Conservation (phyloP, 1,284 basidiomycete species). For the Rhodotorula sp. region DNA sequence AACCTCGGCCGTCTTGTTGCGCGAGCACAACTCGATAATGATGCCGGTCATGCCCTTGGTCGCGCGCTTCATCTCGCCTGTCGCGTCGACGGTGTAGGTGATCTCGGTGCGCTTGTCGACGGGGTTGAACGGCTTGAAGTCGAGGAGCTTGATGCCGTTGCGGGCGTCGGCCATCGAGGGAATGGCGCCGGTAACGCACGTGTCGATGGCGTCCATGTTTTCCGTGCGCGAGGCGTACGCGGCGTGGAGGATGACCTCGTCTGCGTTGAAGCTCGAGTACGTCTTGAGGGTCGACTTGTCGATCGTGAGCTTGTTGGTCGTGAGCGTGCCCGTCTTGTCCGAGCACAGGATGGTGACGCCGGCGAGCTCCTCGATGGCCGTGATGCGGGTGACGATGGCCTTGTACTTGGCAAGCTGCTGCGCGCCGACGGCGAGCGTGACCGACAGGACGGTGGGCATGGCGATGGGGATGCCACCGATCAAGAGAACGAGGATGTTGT, state of each 20-base stretch:
- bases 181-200: constrained; percentile 74
- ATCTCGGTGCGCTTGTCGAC: constrained; percentile 99
- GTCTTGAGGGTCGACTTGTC: constrained; percentile 89
- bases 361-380: constrained; percentile 93
- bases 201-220: constrained; percentile 97
- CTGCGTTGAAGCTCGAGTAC: constrained; percentile 81
- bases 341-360: constrained; percentile 97
- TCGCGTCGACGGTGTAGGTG: constrained; percentile 89
- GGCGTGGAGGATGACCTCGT: constrained; percentile 87
- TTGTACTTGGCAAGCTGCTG: constrained; percentile 98
- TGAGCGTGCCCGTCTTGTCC: constrained; percentile 95
- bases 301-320: constrained; percentile 98
- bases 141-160: constrained; percentile 87
- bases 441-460: constrained; percentile 94
- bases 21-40: constrained; percentile 69
- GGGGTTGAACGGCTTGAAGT: constrained; percentile 99
- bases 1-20: constrained; percentile 89
- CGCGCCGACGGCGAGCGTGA: constrained; percentile 95
- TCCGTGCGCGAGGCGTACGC: constrained; percentile 96
- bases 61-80: constrained; percentile 93
- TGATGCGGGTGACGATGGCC: constrained; percentile 97
- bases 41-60: constrained; percentile 95
- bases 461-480: constrained; percentile 99
- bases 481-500: constrained; percentile 94
- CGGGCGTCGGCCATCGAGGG: constrained; percentile 68